Base-by-base conservation (phyloP, 805 yeast genomes). In the Soucietia sequanensis region DNA sequence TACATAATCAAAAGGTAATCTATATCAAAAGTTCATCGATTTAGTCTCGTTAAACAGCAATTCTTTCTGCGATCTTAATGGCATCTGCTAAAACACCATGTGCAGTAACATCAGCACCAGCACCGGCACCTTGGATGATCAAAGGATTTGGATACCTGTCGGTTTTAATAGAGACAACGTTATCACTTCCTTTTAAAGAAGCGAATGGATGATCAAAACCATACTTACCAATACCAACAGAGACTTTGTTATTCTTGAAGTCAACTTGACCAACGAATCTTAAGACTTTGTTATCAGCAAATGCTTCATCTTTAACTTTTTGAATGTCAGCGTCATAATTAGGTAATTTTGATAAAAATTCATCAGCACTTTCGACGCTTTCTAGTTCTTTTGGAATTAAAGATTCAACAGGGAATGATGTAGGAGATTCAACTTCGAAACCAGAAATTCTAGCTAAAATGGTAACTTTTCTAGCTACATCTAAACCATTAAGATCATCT, bases 391-490 rank as follows among this genome's bases (percentile, higher is more conserved):
- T 75, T 48, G 99, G 99, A 55, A 93, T 90, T 56, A 93, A 75
- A 9, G 96, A 86, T 56, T 89, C 90, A 22, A 93, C 96, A 24
- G 95, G 89, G 81, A 93, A 91, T 9, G 96, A 79, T 24, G 89
- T 76, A 49, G 98, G 95, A 9, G 93, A 82, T 57, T 82, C 84
- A 24, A 93, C 86, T 40, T 78, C 68, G 35, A 84, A 75, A 3
- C 99, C 99, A 11, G 96, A 75, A 35, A 93, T 76, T 72, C 99
- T 84, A 30, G 96, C 95, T 44, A 93, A 76, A 46, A 93, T 93
- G 17, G 99, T 89, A 20, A 93, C 96, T 65, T 93, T 93, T 76
- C 99, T 84, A 28, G 99, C 99, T 42, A 93, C 96, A 58, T 93
- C 99, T 59, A 93, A 75, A 35, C 99, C 99, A 62, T 91, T 93